phyloP scores from a whole-genome alignment of 2,329 filamentous ascomycete genomes.

The Alternaria viburni region DNA sequence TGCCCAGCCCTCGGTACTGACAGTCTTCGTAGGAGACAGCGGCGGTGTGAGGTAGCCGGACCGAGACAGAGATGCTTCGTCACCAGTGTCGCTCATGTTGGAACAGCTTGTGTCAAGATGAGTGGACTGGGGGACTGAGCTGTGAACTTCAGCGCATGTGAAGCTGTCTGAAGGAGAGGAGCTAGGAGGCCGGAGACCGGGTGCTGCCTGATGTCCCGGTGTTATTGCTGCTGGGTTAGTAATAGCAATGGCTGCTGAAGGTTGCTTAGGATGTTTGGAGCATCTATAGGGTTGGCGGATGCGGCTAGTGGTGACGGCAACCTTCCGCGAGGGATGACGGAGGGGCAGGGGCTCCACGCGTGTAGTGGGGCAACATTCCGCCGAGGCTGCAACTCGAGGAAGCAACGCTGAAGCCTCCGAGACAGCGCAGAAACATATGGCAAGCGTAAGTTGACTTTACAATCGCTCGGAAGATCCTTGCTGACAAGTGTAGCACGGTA shows the following conservation, averaged over 20 bases:
- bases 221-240: conserved; percentile 45
- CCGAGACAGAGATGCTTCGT: conserved; percentile 17
- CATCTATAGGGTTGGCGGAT: conserved; percentile 12
- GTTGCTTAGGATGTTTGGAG: conserved; percentile 25
- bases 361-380: conserved; percentile 37
- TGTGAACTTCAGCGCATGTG: conserved; percentile 31
- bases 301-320: conserved; percentile 15
- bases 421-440: conserved; percentile 37
- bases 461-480: background rate
- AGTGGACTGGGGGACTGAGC: background rate
- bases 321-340: conserved; percentile 24
- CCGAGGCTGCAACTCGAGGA: conserved; percentile 26
- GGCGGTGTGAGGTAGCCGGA: conserved; percentile 39
- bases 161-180: conserved; percentile 19
- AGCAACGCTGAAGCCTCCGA: conserved; percentile 14
- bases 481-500: conserved; percentile 72
- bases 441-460: conserved; percentile 46
- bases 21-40: conserved; percentile 44
- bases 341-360: conserved; percentile 30
- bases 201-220: conserved; percentile 23
- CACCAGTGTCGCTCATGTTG: conserved; percentile 34
- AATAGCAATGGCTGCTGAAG: conserved; percentile 32
- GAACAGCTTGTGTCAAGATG: conserved; percentile 2
- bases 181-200: conserved; percentile 11
- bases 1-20: conserved; percentile 40